Evolutionary conservation across 441 rosid genomes (phyloP).

Genomic region (Raphanus hybrid): DNA sequence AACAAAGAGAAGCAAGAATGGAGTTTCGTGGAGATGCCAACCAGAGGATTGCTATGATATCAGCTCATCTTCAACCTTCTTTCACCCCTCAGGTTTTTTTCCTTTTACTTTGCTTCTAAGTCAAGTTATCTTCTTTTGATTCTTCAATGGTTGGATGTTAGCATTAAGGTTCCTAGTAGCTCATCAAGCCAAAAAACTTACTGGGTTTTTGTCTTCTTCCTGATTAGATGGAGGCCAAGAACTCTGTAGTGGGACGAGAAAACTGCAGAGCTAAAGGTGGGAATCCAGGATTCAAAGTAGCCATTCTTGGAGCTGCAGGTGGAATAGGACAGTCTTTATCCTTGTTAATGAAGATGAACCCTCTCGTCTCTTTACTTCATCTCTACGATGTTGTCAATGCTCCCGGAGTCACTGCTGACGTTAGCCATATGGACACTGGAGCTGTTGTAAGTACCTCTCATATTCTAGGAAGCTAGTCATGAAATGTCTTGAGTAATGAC

Average conservation of each 20-base stretch:
- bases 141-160: neutral
- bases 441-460: conserved; percentile 68
- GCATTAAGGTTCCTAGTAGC: neutral
- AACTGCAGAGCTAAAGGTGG: conserved; percentile 74
- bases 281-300: conserved; percentile 81
- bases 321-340: conserved; percentile 93
- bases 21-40: conserved; percentile 59
- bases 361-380: conserved; percentile 91
- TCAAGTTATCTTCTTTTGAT: conserved; percentile 1
- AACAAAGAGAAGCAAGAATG: conserved; percentile 47
- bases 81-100: conserved; percentile 48
- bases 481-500: neutral
- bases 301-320: conserved; percentile 92
- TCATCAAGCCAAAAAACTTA: conserved; percentile 1
- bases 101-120: neutral
- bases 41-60: conserved; percentile 61
- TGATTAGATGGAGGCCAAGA: conserved; percentile 54
- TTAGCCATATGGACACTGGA: conserved; percentile 95
- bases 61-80: conserved; percentile 68
- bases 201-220: neutral
- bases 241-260: conserved; percentile 47
- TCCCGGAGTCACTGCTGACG: conserved; percentile 91
- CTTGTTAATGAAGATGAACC: conserved; percentile 92
- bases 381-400: conserved; percentile 93
- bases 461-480: no score